Conservation (phyloP, 108 stramenopile genomes). For the Pseudonitzschia delicatissima region DNA sequence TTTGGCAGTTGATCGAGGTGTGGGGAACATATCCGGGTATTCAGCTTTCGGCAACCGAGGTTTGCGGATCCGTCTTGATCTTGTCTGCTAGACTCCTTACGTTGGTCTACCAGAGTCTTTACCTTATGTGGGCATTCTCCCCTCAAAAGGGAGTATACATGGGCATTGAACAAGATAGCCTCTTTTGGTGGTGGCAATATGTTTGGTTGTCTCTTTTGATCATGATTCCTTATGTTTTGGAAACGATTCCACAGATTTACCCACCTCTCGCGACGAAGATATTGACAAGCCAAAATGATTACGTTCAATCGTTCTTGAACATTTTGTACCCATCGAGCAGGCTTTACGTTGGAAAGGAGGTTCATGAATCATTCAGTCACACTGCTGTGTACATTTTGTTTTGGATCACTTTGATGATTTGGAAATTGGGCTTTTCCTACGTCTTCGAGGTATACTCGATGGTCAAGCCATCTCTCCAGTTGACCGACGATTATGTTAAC, state of each 20-base stretch:
- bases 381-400: constrained; percentile 80
- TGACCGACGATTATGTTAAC: constrained; percentile 95
- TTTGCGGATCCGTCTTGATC: constrained; percentile 87
- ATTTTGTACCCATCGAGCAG: constrained; percentile 88
- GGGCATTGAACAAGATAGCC: constrained; percentile 79
- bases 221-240: constrained; percentile 85
- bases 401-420: constrained; percentile 86
- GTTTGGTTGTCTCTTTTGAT: constrained; percentile 89
- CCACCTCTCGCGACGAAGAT: constrained; percentile 71
- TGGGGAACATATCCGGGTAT: constrained; percentile 92
- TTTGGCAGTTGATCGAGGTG: constrained; percentile 89
- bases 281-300: constrained; percentile 82
- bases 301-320: constrained; percentile 86
- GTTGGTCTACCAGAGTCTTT: constrained; percentile 91
- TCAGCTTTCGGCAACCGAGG: constrained; percentile 85
- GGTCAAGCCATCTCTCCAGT: constrained; percentile 89
- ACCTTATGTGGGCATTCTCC: constrained; percentile 91
- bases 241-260: constrained; percentile 73
- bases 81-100: constrained; percentile 83
- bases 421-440: constrained; percentile 96
- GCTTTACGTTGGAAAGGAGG: constrained; percentile 91
- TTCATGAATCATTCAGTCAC: constrained; percentile 84
- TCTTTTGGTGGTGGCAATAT: constrained; percentile 98
- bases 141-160: constrained; percentile 64
- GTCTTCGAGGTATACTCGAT: constrained; percentile 92